phyloP scores from a whole-genome alignment of 768 basidiomycete species.

The Psilocybe subaeruginosa region DNA sequence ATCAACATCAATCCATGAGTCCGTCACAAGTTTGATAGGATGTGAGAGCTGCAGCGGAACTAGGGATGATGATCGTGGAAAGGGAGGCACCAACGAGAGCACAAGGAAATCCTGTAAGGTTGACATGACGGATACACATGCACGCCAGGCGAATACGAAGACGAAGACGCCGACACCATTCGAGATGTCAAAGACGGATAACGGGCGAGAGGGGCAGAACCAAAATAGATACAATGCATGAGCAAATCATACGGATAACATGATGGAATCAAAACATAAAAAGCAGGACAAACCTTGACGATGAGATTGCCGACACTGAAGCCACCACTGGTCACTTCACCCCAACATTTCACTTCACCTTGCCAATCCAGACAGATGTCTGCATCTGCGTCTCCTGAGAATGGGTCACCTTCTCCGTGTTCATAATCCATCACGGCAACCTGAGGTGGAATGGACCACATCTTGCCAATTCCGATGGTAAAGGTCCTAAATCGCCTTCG shows the following conservation, averaged over 20 bases:
- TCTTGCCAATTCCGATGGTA: constrained; percentile 46
- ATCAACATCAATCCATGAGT: constrained; percentile 45
- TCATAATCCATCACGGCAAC: constrained; percentile 2
- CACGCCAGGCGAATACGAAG: background rate
- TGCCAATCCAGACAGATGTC: constrained; percentile 49
- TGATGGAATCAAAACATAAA: constrained; percentile 7
- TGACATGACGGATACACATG: background rate
- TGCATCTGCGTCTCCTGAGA: background rate
- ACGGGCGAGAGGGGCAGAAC: background rate
- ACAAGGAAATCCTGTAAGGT: constrained; percentile 55
- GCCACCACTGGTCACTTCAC: constrained; percentile 42
- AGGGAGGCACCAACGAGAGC: constrained; percentile 47
- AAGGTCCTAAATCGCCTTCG: constrained; percentile 36
- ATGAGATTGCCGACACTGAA: constrained; percentile 47
- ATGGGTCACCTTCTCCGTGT: background rate
- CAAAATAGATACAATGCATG: constrained; percentile 5
- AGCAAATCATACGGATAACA: background rate
- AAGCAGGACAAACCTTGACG: constrained; percentile 46
- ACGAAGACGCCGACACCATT: constrained; percentile 7
- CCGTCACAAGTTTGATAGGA: constrained; percentile 59
- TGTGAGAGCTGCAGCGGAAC: constrained; percentile 45
- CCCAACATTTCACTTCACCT: constrained; percentile 47
- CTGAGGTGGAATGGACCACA: constrained; percentile 37
- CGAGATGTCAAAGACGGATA: background rate
- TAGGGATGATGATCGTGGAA: constrained; percentile 45